Evolutionary conservation across 2,329 filamentous ascomycete species (phyloP).

Genomic region (Pseudocercospora crystallina): DNA sequence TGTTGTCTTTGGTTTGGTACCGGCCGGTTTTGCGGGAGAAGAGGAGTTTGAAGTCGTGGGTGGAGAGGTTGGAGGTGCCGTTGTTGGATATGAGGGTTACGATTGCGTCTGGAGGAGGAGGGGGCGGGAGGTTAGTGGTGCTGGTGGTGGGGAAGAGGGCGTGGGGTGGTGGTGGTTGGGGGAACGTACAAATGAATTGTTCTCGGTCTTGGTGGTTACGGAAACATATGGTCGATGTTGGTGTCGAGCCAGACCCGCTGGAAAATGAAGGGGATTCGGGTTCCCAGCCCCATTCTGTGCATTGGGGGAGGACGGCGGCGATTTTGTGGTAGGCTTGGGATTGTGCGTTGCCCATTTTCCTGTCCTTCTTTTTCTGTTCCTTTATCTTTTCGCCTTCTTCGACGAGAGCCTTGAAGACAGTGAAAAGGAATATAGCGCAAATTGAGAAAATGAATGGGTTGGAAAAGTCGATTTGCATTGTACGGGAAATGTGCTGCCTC

Average conservation of each 20-base stretch:
- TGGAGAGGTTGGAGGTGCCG: slow-evolving; percentile 16
- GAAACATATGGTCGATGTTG: neutral
- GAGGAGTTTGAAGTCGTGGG: slow-evolving; percentile 27
- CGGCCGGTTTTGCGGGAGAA: slow-evolving; percentile 21
- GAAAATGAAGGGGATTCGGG: no score
- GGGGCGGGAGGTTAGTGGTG: neutral
- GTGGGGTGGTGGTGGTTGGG: neutral
- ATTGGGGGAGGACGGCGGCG: neutral
- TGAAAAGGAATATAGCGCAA: no score
- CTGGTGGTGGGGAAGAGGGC: neutral
- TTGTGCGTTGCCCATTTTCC: slow-evolving; percentile 2
- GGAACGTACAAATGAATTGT: slow-evolving; percentile 1
- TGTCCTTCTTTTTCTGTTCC: neutral
- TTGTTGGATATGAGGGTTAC: slow-evolving; percentile 2
- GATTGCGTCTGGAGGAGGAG: no score
- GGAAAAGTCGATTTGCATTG: no score
- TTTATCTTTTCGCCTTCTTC: no score
- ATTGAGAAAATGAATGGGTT: no score
- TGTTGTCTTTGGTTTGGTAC: neutral
- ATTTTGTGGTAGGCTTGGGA: slow-evolving; percentile 2
- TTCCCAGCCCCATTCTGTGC: slow-evolving; percentile 1
- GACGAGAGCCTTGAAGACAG: no score
- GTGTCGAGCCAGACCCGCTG: neutral
- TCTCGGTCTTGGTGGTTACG: slow-evolving; percentile 1
- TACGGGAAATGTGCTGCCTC: no score